A percentile compares a stretch with the other conserved stretches of the same genome.
Conservation (phyloP, 2,329 filamentous ascomycete species). For the Xylariaceae sp. region DNA sequence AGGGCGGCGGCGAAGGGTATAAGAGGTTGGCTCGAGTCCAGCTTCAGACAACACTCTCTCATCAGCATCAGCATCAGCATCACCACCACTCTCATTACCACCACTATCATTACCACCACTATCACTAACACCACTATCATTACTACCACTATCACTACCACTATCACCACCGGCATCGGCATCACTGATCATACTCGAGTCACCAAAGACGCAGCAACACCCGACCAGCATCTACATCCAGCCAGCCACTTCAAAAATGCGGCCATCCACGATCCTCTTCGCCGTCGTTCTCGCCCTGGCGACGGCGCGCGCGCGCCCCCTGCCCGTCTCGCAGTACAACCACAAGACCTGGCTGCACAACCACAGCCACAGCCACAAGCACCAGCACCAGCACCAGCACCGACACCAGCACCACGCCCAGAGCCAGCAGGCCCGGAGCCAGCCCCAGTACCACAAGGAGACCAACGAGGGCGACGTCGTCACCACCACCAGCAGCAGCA, state of each 20-base stretch:
- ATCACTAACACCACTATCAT: constrained; percentile 1
- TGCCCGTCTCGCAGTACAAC: neutral
- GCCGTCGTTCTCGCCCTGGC: neutral
- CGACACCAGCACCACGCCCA: no score
- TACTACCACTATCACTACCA: constrained; percentile 3
- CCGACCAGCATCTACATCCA: neutral
- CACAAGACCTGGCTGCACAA: constrained; percentile 14
- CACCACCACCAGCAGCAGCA: no score
- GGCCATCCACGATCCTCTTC: constrained; percentile 1
- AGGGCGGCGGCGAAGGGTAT: neutral
- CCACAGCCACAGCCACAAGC: constrained; percentile 10
- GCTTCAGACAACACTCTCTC: neutral
- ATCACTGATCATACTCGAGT: no score
- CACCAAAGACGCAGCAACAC: no score
- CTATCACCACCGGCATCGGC: neutral
- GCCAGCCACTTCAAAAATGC: neutral
- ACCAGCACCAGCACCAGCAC: constrained; percentile 8
- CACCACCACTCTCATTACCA: constrained; percentile 1
- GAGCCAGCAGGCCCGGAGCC: no score
- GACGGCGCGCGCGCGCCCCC: neutral
- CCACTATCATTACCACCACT: neutral
- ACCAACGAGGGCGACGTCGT: no score
- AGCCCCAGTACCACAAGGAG: constrained; percentile 3
- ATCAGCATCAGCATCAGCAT: constrained; percentile 4
- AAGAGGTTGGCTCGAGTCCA: neutral